Evolutionary conservation across 257 asterid species (phyloP).

Genomic region (Solanum chilense): DNA sequence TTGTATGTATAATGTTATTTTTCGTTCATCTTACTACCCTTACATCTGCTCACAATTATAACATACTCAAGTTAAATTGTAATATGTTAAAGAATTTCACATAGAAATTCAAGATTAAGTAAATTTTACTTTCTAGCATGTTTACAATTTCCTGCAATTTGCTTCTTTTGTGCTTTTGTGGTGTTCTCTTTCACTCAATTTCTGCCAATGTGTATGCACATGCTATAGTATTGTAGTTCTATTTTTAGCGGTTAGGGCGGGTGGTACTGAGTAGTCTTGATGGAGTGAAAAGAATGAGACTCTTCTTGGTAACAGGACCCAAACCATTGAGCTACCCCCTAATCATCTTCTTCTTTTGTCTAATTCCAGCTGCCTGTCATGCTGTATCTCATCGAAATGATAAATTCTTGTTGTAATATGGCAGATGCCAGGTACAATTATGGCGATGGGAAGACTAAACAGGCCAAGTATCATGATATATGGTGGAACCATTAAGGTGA

Average conservation of each 20-base stretch:
- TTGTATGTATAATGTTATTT: background rate
- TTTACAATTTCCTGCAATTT: background rate
- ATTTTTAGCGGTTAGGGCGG: background rate
- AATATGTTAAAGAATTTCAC: background rate
- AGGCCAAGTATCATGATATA: slow-evolving; percentile 98
- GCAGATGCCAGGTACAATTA: slow-evolving; percentile 99
- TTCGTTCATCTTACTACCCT: background rate
- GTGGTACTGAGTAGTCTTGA: background rate
- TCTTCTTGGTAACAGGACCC: background rate
- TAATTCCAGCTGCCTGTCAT: background rate
- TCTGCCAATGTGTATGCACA: background rate
- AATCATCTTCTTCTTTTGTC: background rate
- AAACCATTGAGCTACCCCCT: background rate
- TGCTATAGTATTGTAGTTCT: background rate
- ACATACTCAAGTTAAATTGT: background rate
- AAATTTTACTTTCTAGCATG: background rate
- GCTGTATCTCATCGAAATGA: background rate
- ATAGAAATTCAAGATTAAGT: background rate
- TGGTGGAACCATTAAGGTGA: slow-evolving; percentile 96
- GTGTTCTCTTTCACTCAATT: background rate
- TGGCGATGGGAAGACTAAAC: slow-evolving; percentile 99
- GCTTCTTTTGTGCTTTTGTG: background rate
- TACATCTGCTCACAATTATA: background rate
- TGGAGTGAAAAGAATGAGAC: background rate
- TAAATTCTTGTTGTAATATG: background rate